Evolutionary conservation across 305 asterid genomes (phyloP).

Genomic region (Fraxinus greggii): DNA sequence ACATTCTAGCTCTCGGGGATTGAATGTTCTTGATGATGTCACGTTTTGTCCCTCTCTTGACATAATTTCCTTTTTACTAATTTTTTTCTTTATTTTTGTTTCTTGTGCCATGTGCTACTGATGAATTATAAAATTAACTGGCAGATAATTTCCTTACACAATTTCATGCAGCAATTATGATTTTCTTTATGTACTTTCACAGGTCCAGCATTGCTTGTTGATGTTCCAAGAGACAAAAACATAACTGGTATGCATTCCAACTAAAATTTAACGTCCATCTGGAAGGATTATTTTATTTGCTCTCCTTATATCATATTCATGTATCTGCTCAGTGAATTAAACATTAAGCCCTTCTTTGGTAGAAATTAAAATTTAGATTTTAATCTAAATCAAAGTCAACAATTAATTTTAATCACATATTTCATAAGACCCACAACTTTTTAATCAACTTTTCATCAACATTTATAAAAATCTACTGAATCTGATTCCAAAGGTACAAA

Average conservation of each 20-base stretch:
- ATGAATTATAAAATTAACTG: not conserved
- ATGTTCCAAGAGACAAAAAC: conserved; percentile 88
- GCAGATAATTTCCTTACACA: not conserved
- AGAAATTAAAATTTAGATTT: too few species aligned
- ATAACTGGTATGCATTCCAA: conserved; percentile 58
- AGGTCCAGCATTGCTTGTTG: conserved; percentile 90
- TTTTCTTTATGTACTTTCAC: conserved; percentile 26
- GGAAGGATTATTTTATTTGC: not conserved
- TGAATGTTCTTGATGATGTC: not conserved
- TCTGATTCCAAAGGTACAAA: not conserved
- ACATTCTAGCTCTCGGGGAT: not conserved
- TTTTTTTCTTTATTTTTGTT: not conserved
- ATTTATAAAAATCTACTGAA: too few species aligned
- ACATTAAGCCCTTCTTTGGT: too few species aligned
- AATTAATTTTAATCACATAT: too few species aligned
- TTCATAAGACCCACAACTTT: too few species aligned
- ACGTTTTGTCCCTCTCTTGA: not conserved
- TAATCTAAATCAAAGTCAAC: too few species aligned
- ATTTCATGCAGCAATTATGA: not conserved
- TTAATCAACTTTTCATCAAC: too few species aligned
- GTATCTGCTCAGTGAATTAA: not conserved
- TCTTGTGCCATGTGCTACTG: not conserved
- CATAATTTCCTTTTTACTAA: not conserved
- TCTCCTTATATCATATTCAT: not conserved
- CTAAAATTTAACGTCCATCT: not conserved